Base-by-base conservation (phyloP, 495 filamentous ascomycete genomes). In the Pseudoneurospora amorphoporcata region DNA sequence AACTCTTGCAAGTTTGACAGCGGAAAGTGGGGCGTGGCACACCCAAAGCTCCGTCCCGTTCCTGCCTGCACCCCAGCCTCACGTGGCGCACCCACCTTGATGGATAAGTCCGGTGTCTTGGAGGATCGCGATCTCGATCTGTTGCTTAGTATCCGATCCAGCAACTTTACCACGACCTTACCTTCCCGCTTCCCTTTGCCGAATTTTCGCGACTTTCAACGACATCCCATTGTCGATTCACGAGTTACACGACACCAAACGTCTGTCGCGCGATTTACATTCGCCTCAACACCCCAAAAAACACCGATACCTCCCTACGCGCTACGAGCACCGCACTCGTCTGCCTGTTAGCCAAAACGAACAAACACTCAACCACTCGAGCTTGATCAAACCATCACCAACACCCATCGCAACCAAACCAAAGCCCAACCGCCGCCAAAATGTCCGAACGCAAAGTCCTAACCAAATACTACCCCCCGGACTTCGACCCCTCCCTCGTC, bases 391-490 rank as follows among this genome's bases (percentile, higher is more conserved):
- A 61, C 35, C 53, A 61, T 23, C 45, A 53, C 12, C 41, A 43
- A 43, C 53, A 19, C 23, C 6, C 39, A 40, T 12, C 39, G 10
- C 39, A 4, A 61, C 12, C 12, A 14, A 7, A n/a, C 3, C 41
- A 16, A 43, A 16, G 4, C 41, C 41, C 4, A 43, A 43, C 41
- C 41, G 6, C 72, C 79, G 39, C 73, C 82, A 86, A 75, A 74
- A 97, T 97, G 94, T 96, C 94, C 80, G 94, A 97, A 85, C 92
- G 94, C 78, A 96, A 97, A 85, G 93, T 97, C 74, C 86, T 94
- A 61, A 77, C 75, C 14, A 92, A 92, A 80, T 92, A 95, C 87
- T 98, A 96, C 81, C 95, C 95, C 42, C 94, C 96, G 35, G 96
- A 99, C 82, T 99, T 98, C 83, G 96, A 99, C 83, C 96, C 96